Percentiles rank a stretch among this genome's conserved stretches.
Conservation (phyloP, 495 filamentous ascomycete genomes). For the Xylaria sp. region DNA sequence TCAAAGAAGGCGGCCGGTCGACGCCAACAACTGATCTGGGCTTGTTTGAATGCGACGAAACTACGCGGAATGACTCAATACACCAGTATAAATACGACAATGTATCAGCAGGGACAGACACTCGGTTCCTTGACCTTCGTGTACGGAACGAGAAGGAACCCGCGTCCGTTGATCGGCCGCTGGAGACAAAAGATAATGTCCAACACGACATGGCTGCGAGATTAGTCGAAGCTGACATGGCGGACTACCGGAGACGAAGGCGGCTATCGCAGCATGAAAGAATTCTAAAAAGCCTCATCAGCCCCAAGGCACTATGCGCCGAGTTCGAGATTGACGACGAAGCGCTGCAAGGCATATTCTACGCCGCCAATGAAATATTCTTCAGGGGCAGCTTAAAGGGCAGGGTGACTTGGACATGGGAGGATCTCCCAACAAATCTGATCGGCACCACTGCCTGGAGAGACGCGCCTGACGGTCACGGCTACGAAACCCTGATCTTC, state of each 20-base stretch:
- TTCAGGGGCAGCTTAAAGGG: constrained; percentile 57
- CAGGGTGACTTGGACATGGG: constrained; percentile 62
- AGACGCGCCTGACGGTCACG: constrained; percentile 43
- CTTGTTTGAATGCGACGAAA: constrained; percentile 24
- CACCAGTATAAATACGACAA: constrained; percentile 20
- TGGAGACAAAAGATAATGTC: constrained; percentile 30
- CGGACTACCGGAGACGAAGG: constrained; percentile 47
- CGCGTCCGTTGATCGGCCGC: constrained; percentile 22
- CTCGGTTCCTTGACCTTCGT: constrained; percentile 29
- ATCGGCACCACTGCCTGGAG: constrained; percentile 63
- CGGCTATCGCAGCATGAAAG: constrained; percentile 57
- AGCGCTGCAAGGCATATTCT: constrained; percentile 57
- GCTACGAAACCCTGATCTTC: constrained; percentile 63
- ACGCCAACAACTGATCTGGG: not conserved
- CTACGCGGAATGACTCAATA: constrained; percentile 14
- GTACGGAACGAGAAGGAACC: constrained; percentile 28
- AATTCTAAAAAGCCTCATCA: constrained; percentile 57
- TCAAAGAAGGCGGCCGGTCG: constrained; percentile 34
- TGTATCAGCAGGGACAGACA: constrained; percentile 14
- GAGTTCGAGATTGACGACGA: constrained; percentile 57
- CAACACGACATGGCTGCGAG: constrained; percentile 51
- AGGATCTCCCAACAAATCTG: constrained; percentile 46
- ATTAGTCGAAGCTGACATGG: constrained; percentile 50
- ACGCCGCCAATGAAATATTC: constrained; percentile 60
- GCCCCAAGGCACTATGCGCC: constrained; percentile 44